Evolutionary conservation across 345 rosid genomes (phyloP), one percentile per base, ranked within the genome.

Genomic region (Heritiera littoralis): DNA sequence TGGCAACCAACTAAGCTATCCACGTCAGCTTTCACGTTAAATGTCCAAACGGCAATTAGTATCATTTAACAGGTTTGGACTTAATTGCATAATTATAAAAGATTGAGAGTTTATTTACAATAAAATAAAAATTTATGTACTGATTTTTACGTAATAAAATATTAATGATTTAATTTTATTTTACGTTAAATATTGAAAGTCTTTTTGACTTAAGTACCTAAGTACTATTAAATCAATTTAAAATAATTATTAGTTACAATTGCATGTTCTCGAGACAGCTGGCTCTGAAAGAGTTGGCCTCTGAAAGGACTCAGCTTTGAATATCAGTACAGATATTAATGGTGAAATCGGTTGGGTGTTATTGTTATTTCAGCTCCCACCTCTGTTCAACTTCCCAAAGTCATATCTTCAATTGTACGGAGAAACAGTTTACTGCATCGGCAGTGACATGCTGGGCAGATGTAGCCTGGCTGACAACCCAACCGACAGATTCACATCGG

Each of bases 361-460:
- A 4, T 5, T 23, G 18, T 28, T 35, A 49, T 58, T 81, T 69
- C 90, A 94, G 99, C 77, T 93, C 41, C 94, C 97, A 38, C 89
- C 96, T 30, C 74, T 76, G 35, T 86, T 95, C 89, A 95, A 93
- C 86, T 10, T 88, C 35, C 98, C 98, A 18, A 92, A 91, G 78
- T 92, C 99, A 30, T 90, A 89, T 54, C 96, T 93, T 23, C 99
- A 95, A 52, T 86, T 85, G 69, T 88, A 79, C 17, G 94, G 96
- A 0, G 98, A 95, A 76, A 79, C 92, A 7, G 77, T 91, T 7
- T 95, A 91, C 66, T 81, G 92, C 75, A 64, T 67, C 9, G 20
- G 85, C 40, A 79, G 79, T 54, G 92, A 92, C 75, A 46, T 91
- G 78, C 49, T 95, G 30, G 78, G 85, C 18, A 80, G 70, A 43